Base-by-base conservation (phyloP, 768 basidiomycete genomes). In the Nevesoporus exiguus region DNA sequence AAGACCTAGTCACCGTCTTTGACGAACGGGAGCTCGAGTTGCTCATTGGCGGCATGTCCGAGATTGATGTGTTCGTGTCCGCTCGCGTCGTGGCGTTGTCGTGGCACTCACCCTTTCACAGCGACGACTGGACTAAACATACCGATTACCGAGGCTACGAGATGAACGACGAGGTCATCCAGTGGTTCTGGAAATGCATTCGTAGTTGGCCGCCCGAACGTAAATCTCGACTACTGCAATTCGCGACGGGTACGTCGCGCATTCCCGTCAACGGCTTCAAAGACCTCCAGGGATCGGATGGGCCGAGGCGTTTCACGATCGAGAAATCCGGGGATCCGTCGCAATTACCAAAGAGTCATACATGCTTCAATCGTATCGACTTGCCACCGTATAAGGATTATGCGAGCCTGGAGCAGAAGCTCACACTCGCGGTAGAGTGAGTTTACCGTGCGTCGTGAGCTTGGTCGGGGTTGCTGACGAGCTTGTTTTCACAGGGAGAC, bases 101-200 rank as follows among this genome's bases (percentile, higher is more conserved):
- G 17, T 13, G n/a, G 30, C 22, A 31, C 51, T 45, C 25, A 27
- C 5, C 42, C 7, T 41, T 40, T 47, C 1, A n/a, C 17, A 91
- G 90, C 59, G 94, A 98, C 60, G 96, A 97, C 70, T 98, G 97
- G 97, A 92, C 88, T 67, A 98, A 98, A 76, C 97, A 95, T 74
- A 99, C 97, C 34, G 97, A 98, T 70, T 98, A 98, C 74, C 88
- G 96, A 60, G 96, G 93, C 15, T 96, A 95, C 67, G 91, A 94
- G 73, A 85, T 92, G 73, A 90, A 88, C 64, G 93, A 96, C 67
- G 93, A 96, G 66, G 91, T 95, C 45, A 95, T 99, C 52, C 93
- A 98, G 67, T 99, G 97, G 97, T 99, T 99, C 87, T 99, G 97
- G 97, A 93, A 98, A 76, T 94, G 93, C 64, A 92, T 99, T 42